phyloP scores from a whole-genome alignment of 352 stramenopile species.

The Peronosclerospora sorghi region DNA sequence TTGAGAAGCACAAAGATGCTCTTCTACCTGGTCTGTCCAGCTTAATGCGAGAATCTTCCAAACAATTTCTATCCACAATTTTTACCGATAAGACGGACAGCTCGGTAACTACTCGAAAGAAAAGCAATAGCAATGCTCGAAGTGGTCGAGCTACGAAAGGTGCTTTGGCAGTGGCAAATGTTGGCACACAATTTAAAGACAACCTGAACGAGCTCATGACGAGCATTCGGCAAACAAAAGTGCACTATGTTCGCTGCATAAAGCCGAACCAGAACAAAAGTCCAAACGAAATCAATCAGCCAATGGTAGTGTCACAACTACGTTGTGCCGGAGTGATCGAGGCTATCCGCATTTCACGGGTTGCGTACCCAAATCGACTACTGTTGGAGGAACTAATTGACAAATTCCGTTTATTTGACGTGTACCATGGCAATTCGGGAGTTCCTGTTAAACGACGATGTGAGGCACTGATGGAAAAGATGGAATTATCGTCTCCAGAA shows the following conservation, averaged over 20 bases:
- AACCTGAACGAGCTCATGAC: constrained; percentile 90
- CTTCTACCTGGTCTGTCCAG: constrained; percentile 89
- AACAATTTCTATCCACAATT: constrained; percentile 40
- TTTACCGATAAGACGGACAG: constrained; percentile 34
- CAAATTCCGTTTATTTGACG: constrained; percentile 71
- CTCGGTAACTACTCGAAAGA: constrained; percentile 9
- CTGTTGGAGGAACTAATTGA: constrained; percentile 73
- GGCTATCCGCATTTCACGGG: constrained; percentile 94
- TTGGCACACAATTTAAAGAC: constrained; percentile 80
- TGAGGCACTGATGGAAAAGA: constrained; percentile 45
- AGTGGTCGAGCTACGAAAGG: constrained; percentile 31
- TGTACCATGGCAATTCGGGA: constrained; percentile 24
- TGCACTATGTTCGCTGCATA: constrained; percentile 98
- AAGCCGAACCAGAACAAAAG: constrained; percentile 97
- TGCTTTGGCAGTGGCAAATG: constrained; percentile 46
- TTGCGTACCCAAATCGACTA: constrained; percentile 95
- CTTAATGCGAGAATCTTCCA: constrained; percentile 59
- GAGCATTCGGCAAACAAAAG: constrained; percentile 89
- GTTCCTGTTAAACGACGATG: constrained; percentile 35
- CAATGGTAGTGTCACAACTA: constrained; percentile 92
- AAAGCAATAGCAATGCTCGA: constrained; percentile 15
- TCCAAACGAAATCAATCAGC: constrained; percentile 71
- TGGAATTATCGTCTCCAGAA: constrained; percentile 49
- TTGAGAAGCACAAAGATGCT: constrained; percentile 93
- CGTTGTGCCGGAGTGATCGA: constrained; percentile 97